phyloP scores from a whole-genome alignment of 2,329 filamentous ascomycete genomes.

The Pseudogymnoascus sp. region DNA sequence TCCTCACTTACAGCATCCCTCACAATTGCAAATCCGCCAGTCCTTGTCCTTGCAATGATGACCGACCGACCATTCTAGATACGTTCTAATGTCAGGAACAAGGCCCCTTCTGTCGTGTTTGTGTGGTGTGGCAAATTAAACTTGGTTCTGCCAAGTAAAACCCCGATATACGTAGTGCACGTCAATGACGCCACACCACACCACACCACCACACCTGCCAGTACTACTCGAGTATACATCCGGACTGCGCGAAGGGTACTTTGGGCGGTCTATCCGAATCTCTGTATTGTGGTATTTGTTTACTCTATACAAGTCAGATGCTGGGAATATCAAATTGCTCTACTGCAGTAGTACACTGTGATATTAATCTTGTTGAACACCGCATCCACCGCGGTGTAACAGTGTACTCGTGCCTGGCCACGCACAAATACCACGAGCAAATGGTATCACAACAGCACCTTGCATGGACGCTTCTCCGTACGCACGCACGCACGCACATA shows the following conservation, averaged over 20 bases:
- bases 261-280: background rate
- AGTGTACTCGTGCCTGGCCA: background rate
- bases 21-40: too few species aligned
- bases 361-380: too few species aligned
- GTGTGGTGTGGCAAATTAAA: background rate
- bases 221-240: background rate
- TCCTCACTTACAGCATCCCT: too few species aligned
- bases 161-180: background rate
- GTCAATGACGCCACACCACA: background rate
- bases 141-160: background rate
- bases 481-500: too few species aligned
- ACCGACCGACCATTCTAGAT: background rate
- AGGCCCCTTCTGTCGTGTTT: background rate
- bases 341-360: too few species aligned
- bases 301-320: background rate
- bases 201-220: too few species aligned
- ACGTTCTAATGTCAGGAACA: background rate
- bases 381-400: too few species aligned
- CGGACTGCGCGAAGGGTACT: background rate
- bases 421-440: too few species aligned
- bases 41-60: too few species aligned
- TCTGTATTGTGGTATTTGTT: background rate
- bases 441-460: background rate
- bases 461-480: background rate
- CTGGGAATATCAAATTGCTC: background rate